Evolutionary conservation across 495 filamentous ascomycete species (phyloP).

Genomic region (Aspergillus bertholletiae): DNA sequence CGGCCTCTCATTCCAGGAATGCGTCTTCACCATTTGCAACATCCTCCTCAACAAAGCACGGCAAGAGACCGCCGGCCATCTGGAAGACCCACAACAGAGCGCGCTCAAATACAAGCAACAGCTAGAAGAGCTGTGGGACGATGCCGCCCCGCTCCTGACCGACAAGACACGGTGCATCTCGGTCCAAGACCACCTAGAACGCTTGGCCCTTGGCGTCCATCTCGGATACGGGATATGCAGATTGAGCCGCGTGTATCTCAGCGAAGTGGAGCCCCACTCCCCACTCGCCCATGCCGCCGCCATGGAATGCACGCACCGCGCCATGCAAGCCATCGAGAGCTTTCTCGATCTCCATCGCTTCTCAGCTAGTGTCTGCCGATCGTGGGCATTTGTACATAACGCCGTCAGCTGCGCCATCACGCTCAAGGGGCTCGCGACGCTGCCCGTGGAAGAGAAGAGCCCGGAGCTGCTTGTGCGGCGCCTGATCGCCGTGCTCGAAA

Average conservation of each 20-base stretch:
- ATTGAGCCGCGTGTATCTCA: constrained; percentile 10
- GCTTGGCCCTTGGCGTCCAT: constrained; percentile 36
- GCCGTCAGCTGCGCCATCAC: constrained; percentile 23
- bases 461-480: constrained; percentile 2
- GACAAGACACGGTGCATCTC: constrained; percentile 36
- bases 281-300: neutral
- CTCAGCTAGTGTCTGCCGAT: constrained; percentile 13
- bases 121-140: constrained; percentile 35
- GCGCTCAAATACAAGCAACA: constrained; percentile 35
- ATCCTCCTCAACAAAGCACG: constrained; percentile 25
- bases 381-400: constrained; percentile 24
- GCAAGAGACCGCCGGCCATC: constrained; percentile 2
- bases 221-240: constrained; percentile 19
- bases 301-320: neutral
- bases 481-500: constrained; percentile 15
- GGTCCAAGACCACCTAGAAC: constrained; percentile 44
- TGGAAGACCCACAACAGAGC: constrained; percentile 19
- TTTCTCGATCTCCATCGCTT: constrained; percentile 22
- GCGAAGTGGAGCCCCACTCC: neutral
- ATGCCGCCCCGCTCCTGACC: constrained; percentile 39
- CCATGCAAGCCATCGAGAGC: constrained; percentile 12
- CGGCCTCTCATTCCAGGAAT: constrained; percentile 16
- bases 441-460: neutral
- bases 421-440: constrained; percentile 5
- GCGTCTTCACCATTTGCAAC: constrained; percentile 35